Evolutionary conservation across 1,139 yeast genomes (phyloP), one percentile per base, ranked within the genome.

Genomic region (Wickerhamomyces sp.): DNA sequence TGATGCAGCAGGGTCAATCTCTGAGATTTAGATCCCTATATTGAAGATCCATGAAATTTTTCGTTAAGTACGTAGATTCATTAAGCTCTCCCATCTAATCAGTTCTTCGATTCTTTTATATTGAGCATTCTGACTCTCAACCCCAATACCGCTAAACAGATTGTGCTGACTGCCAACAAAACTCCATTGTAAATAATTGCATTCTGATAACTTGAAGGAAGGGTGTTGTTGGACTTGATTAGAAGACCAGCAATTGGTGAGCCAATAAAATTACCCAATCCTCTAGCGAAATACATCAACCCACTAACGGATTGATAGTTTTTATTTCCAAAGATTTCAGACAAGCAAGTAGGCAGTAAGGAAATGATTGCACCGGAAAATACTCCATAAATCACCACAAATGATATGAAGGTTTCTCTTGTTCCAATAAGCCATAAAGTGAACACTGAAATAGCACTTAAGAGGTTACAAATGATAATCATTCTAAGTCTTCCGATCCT

Each of bases 291-390:
- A 45, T 65, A 65, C 67, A 65, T 61, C 36, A 67, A 45, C 7
- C 61, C 61, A 41, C 53, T 50, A 30, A 48, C 45, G 4, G 48
- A 35, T 27, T 48, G 45, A 34, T 66, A 67, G 45, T 62, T 61
- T 37, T 60, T 59, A 7, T 58, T 53, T 2, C 75, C 75, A 56
- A 69, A 71, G 10, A 71, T 41, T 43, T 71, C 75, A 23, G 64
- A 64, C 45, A 70, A 52, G 41, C 72, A 67, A 1, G 75, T 61
- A 2, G 75, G 76, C 31, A 71, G 51, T 10, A 71, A 55, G 0
- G 73, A 62, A 15, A 70, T 68, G 31, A 69, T 68, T 2, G 74
- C 71, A 4, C 72, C 71, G 0, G 70, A 64, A 32, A 63, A 60
- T 2, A 65, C 61, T 4, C 71, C 72, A 44, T 69, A 71, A 9